Percentiles rank a stretch among this genome's conserved stretches.
Evolutionary conservation across 345 rosid genomes (phyloP).

Genomic region (Linum lewisii): DNA sequence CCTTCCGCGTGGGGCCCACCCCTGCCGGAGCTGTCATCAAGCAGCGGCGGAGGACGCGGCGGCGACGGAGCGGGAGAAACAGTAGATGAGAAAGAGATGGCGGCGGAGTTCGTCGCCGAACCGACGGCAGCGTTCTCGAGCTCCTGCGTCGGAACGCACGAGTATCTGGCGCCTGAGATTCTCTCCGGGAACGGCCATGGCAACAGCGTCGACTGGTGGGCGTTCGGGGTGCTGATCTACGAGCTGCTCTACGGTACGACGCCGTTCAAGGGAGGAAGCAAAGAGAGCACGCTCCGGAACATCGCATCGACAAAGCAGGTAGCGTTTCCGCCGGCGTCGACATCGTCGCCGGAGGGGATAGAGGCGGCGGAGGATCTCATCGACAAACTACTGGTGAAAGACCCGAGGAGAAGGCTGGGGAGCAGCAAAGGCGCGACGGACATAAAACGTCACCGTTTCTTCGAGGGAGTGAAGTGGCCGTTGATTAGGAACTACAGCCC

Average conservation of each 20-base stretch:
- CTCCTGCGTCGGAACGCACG: conserved; percentile 5
- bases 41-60: background rate
- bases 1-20: conserved; percentile 13
- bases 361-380: conserved; percentile 6
- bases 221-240: conserved; percentile 4
- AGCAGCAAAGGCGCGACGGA: conserved; percentile 1
- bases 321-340: background rate
- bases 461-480: conserved; percentile 4
- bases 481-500: background rate
- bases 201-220: conserved; percentile 5
- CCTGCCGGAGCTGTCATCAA: no score
- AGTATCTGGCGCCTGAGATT: background rate
- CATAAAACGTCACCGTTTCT: conserved; percentile 1
- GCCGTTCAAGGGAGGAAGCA: conserved; percentile 6
- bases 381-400: background rate
- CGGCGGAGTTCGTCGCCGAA: conserved; percentile 50
- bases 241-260: conserved; percentile 1
- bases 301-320: conserved; percentile 12
- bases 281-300: conserved; percentile 5
- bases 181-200: conserved; percentile 4
- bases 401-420: conserved; percentile 1
- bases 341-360: conserved; percentile 27
- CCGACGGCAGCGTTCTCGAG: conserved; percentile 50
- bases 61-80: background rate
- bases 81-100: conserved; percentile 24